These are phyloP conservation scores for Triticum dicoccoides DNA, from an alignment of 176 grass and related monocot species.

Conservation along the genomic window DNA sequence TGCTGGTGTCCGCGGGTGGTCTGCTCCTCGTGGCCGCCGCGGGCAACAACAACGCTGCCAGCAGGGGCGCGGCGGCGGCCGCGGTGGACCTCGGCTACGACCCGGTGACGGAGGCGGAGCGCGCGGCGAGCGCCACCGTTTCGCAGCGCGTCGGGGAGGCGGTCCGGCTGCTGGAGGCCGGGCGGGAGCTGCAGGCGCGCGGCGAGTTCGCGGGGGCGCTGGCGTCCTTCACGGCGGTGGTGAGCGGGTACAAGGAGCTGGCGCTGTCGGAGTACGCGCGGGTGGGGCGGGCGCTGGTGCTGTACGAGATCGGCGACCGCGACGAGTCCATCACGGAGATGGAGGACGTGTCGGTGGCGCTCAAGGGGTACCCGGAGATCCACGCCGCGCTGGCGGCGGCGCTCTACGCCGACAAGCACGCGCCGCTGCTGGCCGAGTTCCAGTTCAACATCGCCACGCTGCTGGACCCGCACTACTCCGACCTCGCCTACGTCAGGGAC, in stretches of 20 bases:
- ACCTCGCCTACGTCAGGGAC: slow-evolving; percentile 85
- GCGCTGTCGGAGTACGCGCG: slow-evolving; percentile 82
- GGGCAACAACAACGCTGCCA: background rate
- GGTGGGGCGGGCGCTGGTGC: slow-evolving; percentile 80
- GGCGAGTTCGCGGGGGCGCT: slow-evolving; percentile 72
- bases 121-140: slow-evolving; percentile 44
- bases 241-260: slow-evolving; percentile 25
- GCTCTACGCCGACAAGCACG: slow-evolving; percentile 88
- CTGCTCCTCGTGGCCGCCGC: slow-evolving; percentile 26
- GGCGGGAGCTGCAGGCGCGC: slow-evolving; percentile 74
- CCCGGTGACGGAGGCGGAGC: slow-evolving; percentile 54
- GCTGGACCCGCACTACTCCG: slow-evolving; percentile 90
- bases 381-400: slow-evolving; percentile 94
- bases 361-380: slow-evolving; percentile 98
- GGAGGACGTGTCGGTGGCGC: slow-evolving; percentile 95
- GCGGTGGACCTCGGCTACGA: slow-evolving; percentile 23
- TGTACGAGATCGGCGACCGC: slow-evolving; percentile 94
- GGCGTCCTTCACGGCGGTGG: slow-evolving; percentile 68
- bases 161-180: slow-evolving; percentile 14
- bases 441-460: slow-evolving; percentile 98
- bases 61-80: background rate
- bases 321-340: slow-evolving; percentile 92
- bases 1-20: slow-evolving; percentile 32
- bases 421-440: slow-evolving; percentile 78
- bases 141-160: slow-evolving; percentile 65